Base-by-base conservation (phyloP, 345 rosid species). In the Linum trigynum region DNA sequence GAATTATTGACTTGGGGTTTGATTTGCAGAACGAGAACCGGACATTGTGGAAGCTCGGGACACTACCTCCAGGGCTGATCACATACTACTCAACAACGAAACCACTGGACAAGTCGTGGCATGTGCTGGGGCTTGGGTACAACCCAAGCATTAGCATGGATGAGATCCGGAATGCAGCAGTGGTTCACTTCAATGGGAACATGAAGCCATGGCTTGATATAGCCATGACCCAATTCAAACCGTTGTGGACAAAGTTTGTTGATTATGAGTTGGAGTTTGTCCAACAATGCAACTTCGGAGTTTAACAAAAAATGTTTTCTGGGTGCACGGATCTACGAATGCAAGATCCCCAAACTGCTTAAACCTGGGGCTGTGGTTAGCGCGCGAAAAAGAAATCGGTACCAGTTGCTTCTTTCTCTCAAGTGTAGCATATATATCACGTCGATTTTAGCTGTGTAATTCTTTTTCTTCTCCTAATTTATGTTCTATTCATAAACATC, bases 141-240 rank as follows among this genome's bases (percentile, higher is more conserved):
- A 92, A 92, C 70, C 98, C 98, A 8, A 88, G 99, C 83, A 88
- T 94, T 63, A 69, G 97, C 70, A 75, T 84, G 95, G 96, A 88
- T 3, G 99, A 94, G 89, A 94, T 90, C 40, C 78, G 70, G 57
- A 85, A 86, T 39, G 98, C 98, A 7, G 97, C 98, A 0, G 98
- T 92, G 37, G 95, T 92, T 63, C 98, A 90, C 69, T 90, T 90
- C 81, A 92, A 90, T 39, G 98, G 96, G 66, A 92, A 92, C 68
- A 90, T 90, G 97, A 90, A 92, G 86, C 98, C 97, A 2, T 92
- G 97, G 98, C 88, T 92, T 0, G 98, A 92, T 56, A 90, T 90
- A 59, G 97, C 98, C 68, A 90, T 92, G 98, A 90, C 84, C 78
- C 96, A 86, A 77, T 94, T 88, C 69, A 82, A 84, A 66, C 91